A percentile compares a stretch with the other conserved stretches of the same genome.
phyloP scores from a whole-genome alignment of 768 basidiomycete species.

The Neoboletus brunneissimus region DNA sequence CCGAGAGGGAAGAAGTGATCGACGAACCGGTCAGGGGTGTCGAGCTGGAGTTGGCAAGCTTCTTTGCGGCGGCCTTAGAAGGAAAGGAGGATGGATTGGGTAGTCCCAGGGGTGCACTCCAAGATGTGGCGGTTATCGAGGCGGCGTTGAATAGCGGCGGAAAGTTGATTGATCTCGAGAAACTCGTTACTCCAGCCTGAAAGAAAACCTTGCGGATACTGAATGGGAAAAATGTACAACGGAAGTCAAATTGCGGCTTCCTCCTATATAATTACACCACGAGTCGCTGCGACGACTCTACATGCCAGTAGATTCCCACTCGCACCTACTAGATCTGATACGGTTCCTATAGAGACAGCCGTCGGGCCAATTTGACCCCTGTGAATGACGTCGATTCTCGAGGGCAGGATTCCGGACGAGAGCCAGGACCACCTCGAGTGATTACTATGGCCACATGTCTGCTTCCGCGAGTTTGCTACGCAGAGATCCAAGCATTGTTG shows the following conservation, averaged over 20 bases:
- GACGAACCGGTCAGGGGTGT: slow-evolving; percentile 54
- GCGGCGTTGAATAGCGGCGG: slow-evolving; percentile 71
- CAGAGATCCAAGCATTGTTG: neutral
- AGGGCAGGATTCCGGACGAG: neutral
- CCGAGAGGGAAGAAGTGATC: slow-evolving; percentile 44
- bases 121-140: slow-evolving; percentile 78
- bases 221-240: neutral
- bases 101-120: slow-evolving; percentile 58
- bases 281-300: neutral
- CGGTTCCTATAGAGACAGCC: neutral
- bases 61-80: slow-evolving; percentile 50
- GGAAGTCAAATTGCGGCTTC: neutral
- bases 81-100: slow-evolving; percentile 56
- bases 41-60: slow-evolving; percentile 52
- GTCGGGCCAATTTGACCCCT: neutral
- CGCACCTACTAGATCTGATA: neutral
- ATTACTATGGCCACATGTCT: neutral
- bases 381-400: neutral
- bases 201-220: neutral
- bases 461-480: neutral
- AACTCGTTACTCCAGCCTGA: slow-evolving; percentile 23
- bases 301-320: neutral
- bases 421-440: neutral
- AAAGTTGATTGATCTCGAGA: slow-evolving; percentile 52
- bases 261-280: neutral